Base-by-base conservation (phyloP, 2,329 filamentous ascomycete species). In the Emergomyces orientalis region DNA sequence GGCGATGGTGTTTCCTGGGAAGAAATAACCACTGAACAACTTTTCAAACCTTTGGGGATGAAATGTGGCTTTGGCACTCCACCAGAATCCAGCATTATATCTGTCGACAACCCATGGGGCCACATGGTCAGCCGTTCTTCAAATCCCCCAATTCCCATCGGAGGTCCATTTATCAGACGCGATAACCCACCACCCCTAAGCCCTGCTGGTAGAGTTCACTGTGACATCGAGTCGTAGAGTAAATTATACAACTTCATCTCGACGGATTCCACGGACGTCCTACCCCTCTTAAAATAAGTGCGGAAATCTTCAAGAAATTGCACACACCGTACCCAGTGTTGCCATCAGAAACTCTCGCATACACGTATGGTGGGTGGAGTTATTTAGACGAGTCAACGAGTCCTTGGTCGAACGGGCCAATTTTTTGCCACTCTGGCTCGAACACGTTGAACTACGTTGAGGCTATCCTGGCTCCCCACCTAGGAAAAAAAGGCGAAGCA, bases 41-140 rank as follows among this genome's bases (percentile, higher is more conserved):
- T 64, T 14, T 63, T 64, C 32, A 56, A 49, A 8, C 63, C 63
- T 9, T 41, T 64, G 11, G 49, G 49, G 4, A 64, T 64, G 60
- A 30, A 43, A n/a, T 64, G 61, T 59, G 57, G 61, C 37, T 64
- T 64, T 58, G 61, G 63, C 6, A 22, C 47, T 3, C 63, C 61
- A 13, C 55, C 56, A 54, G 45, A 64, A 60, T 63, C 63, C 17
- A 59, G 54, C 19, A 32, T 59, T 8, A 57, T 47, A 14, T 64
- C 63, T n/a, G 34, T 63, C 19, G 63, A 64, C 34, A 64, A 63
- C 39, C 63, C 61, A 9, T 64, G 57, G 63, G 56, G 63, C n/a
- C 63, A 64, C 54, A 22, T 43, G 32, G 43, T 60, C 25, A 52
- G 47, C n/a, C 27, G 47, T 27, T 41, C 30, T 19, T 41, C 60